Conservation (phyloP, 2,329 filamentous ascomycete genomes). For the Verticillium dahliae region DNA sequence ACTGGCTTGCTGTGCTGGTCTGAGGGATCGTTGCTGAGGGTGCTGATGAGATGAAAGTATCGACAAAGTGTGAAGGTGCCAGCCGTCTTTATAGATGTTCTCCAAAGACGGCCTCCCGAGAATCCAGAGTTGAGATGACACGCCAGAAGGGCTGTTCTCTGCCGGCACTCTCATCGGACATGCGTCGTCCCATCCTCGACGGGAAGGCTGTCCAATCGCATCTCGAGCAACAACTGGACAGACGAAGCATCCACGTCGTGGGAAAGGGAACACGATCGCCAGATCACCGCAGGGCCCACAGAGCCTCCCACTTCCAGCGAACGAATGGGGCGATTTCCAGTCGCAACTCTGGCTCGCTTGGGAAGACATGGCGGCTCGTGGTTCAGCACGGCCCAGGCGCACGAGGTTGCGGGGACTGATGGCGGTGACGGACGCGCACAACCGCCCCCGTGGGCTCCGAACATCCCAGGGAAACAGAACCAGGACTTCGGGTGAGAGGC, state of each 20-base stretch:
- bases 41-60: not conserved
- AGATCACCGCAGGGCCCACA: not conserved
- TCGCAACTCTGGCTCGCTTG: slow-evolving; percentile 12
- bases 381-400: slow-evolving; percentile 5
- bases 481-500: not conserved
- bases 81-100: not conserved
- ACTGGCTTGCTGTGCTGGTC: not conserved
- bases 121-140: not conserved
- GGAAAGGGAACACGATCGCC: not conserved
- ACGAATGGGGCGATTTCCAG: slow-evolving; percentile 1
- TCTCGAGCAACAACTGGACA: not conserved
- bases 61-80: not conserved
- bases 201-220: slow-evolving; percentile 2
- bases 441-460: not conserved
- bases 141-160: not conserved
- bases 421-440: not conserved
- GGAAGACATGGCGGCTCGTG: slow-evolving; percentile 4
- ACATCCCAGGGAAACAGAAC: not conserved
- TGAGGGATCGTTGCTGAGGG: not conserved
- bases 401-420: not conserved
- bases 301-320: not conserved
- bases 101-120: not conserved
- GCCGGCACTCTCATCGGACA: not conserved
- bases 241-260: not conserved
- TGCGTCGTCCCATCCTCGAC: not conserved